Conservation (phyloP, 345 rosid species). For the Gossypioides kirkii region DNA sequence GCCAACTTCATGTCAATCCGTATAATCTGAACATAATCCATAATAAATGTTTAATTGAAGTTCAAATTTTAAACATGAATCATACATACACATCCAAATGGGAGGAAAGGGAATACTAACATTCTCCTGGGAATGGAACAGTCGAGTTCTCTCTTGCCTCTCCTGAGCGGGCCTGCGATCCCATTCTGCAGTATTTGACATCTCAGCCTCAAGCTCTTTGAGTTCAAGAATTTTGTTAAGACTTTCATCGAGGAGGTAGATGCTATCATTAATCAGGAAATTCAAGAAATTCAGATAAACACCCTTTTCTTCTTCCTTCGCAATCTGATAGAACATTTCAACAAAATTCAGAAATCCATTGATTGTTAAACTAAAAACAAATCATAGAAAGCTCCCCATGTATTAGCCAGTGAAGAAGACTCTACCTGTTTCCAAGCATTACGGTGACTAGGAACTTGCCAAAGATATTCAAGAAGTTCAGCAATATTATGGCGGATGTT, state of each 20-base stretch:
- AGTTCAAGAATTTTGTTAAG: constrained; percentile 94
- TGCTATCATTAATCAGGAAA: constrained; percentile 96
- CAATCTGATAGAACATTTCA: constrained; percentile 58
- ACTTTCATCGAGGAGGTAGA: constrained; percentile 96
- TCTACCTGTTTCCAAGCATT: constrained; percentile 93
- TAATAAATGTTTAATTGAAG: constrained; percentile 9
- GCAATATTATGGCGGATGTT: constrained; percentile 97
- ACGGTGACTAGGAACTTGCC: constrained; percentile 99
- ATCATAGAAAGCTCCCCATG: constrained; percentile 7
- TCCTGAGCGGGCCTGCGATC: constrained; percentile 91
- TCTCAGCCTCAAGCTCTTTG: constrained; percentile 92
- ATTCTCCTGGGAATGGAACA: constrained; percentile 92
- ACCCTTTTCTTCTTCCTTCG: constrained; percentile 98
- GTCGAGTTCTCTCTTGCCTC: constrained; percentile 91
- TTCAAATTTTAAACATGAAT: background rate
- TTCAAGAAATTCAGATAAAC: constrained; percentile 95
- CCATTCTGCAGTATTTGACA: constrained; percentile 91
- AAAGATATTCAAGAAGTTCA: constrained; percentile 92
- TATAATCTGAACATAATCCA: constrained; percentile 54
- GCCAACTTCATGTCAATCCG: constrained; percentile 97
- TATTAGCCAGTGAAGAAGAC: constrained; percentile 8
- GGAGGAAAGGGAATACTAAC: constrained; percentile 34
- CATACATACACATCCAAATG: background rate
- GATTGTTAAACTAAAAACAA: constrained; percentile 4
- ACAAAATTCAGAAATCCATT: background rate